Conservation (phyloP, 371 early-diverging fungal species). For the Apophysomyces sp. region DNA sequence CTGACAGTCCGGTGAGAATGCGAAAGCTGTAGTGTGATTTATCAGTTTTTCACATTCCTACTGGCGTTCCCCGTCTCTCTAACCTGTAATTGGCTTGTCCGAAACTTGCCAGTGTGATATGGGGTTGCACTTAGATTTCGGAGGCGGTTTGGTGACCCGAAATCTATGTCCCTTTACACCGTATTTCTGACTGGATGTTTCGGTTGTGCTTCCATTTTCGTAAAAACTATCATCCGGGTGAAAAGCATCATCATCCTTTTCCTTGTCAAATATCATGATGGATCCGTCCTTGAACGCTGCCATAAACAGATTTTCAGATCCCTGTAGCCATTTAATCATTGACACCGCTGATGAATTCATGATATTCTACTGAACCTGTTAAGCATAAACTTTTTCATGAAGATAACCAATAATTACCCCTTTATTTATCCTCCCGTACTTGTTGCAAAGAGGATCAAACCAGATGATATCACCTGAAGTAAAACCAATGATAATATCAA, state of each 20-base stretch:
- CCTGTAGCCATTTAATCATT: conserved; percentile 89
- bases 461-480: conserved; percentile 85
- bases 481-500: conserved; percentile 84
- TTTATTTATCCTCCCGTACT: conserved; percentile 61
- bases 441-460: conserved; percentile 80
- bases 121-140: conserved; percentile 67
- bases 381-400: not conserved
- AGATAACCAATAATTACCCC: conserved; percentile 23
- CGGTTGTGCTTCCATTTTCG: not conserved
- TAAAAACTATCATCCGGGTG: conserved; percentile 25
- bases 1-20: conserved; percentile 84
- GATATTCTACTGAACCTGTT: not conserved
- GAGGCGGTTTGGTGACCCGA: conserved; percentile 13
- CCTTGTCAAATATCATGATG: conserved; percentile 85
- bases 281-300: conserved; percentile 81
- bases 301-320: conserved; percentile 82
- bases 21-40: conserved; percentile 49
- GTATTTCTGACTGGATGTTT: not conserved
- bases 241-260: conserved; percentile 73
- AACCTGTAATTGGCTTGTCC: conserved; percentile 68
- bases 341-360: conserved; percentile 74
- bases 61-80: not conserved
- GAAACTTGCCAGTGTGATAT: conserved; percentile 74
- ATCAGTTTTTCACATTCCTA: not conserved
- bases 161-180: conserved; percentile 4